phyloP scores from a whole-genome alignment of 2,329 filamentous ascomycete genomes.

The Sporothrix pallida region DNA sequence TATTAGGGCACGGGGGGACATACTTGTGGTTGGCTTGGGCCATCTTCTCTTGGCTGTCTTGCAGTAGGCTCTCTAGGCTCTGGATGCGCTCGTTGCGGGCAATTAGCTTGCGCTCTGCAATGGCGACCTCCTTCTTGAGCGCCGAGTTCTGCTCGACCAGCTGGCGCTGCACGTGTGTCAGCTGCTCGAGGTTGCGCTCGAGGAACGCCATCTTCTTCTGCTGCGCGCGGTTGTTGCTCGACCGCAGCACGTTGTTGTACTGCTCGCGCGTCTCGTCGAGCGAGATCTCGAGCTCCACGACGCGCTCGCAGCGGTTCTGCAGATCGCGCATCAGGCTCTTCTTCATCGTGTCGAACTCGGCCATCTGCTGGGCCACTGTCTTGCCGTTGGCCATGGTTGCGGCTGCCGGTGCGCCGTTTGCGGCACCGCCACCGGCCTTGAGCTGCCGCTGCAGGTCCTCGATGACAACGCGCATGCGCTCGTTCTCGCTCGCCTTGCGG shows the following conservation, averaged over 20 bases:
- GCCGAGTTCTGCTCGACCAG: slow-evolving; percentile 97
- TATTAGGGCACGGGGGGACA: slow-evolving; percentile 43
- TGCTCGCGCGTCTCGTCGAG: slow-evolving; percentile 97
- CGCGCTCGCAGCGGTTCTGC: slow-evolving; percentile 96
- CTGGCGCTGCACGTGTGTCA: slow-evolving; percentile 96
- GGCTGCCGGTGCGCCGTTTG: slow-evolving; percentile 46
- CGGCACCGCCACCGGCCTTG: slow-evolving; percentile 64
- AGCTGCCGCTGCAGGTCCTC: slow-evolving; percentile 78
- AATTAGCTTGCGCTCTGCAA: slow-evolving; percentile 95
- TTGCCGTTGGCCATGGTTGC: slow-evolving; percentile 77
- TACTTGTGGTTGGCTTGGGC: slow-evolving; percentile 97
- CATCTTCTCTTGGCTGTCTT: slow-evolving; percentile 98
- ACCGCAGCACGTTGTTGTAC: slow-evolving; percentile 97
- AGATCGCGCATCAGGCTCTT: slow-evolving; percentile 98
- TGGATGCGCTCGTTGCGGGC: slow-evolving; percentile 96
- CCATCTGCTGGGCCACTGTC: slow-evolving; percentile 95
- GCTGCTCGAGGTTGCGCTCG: slow-evolving; percentile 95
- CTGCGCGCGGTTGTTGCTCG: slow-evolving; percentile 96
- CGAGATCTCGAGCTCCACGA: slow-evolving; percentile 97
- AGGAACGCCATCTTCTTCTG: slow-evolving; percentile 99
- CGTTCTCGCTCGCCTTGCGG: slow-evolving; percentile 80
- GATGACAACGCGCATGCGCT: slow-evolving; percentile 78
- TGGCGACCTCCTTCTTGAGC: slow-evolving; percentile 98
- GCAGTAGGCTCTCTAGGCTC: slow-evolving; percentile 86
- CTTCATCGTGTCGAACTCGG: slow-evolving; percentile 99